Percentiles rank a stretch among this genome's conserved stretches.
Conservation (phyloP, 495 filamentous ascomycete species). For the Penicillium bialowiezense region DNA sequence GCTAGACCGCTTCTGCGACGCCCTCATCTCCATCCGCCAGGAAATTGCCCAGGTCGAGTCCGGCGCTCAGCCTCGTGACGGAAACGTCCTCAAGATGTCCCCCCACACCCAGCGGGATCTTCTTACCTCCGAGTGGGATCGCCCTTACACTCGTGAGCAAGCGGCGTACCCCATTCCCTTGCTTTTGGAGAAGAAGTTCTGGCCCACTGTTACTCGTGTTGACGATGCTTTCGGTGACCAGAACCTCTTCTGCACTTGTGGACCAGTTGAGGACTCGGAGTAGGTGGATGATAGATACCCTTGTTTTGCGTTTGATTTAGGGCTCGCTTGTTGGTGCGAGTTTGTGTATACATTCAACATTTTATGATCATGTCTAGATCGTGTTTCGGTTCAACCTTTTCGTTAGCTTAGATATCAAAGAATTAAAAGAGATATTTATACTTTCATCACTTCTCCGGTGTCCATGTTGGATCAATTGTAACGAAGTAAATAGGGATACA, state of each 20-base stretch:
- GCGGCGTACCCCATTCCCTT: conserved; percentile 87
- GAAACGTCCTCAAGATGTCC: conserved; percentile 91
- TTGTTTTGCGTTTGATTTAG: conserved; percentile 19
- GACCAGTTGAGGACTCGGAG: conserved; percentile 62
- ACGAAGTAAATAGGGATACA: too few species aligned
- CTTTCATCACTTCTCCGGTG: too few species aligned
- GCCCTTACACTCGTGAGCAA: conserved; percentile 74
- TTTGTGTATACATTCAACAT: conserved; percentile 35
- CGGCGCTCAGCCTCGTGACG: conserved; percentile 70
- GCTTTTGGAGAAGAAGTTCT: conserved; percentile 96
- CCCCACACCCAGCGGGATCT: conserved; percentile 88
- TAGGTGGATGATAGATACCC: conserved; percentile 49
- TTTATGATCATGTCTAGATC: conserved; percentile 18
- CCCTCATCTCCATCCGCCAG: conserved; percentile 80
- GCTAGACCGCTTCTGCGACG: conserved; percentile 92
- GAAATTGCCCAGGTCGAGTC: conserved; percentile 87
- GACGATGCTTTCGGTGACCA: conserved; percentile 93
- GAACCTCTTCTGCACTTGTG: conserved; percentile 94
- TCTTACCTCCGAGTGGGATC: conserved; percentile 65
- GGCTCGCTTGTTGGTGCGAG: conserved; percentile 9
- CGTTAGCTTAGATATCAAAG: background rate
- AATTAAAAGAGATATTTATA: too few species aligned
- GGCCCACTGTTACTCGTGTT: conserved; percentile 84
- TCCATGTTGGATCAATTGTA: too few species aligned
- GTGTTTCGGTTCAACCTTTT: conserved; percentile 23